Percentiles rank a stretch among this genome's conserved stretches.
phyloP scores from a whole-genome alignment of 192 early-diverging fungal species.

The Phlyctochytrium planicorne region DNA sequence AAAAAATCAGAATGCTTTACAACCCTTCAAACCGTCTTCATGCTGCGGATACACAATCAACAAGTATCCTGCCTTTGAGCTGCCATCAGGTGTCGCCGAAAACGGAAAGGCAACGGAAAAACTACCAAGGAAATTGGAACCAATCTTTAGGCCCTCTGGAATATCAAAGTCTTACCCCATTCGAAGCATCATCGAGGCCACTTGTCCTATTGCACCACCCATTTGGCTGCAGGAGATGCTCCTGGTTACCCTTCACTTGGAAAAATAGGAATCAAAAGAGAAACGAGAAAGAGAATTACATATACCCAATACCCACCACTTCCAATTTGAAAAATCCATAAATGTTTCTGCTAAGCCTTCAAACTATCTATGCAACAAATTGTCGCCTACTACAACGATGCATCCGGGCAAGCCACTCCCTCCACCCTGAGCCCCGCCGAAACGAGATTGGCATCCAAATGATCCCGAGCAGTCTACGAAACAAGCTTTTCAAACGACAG shows the following conservation, averaged over 20 bases:
- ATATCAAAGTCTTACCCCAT: slow-evolving; percentile 46
- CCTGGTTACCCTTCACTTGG: too few species aligned
- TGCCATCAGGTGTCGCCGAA: slow-evolving; percentile 22
- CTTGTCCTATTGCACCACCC: slow-evolving; percentile 45
- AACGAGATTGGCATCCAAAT: slow-evolving; percentile 72
- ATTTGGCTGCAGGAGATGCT: slow-evolving; percentile 44
- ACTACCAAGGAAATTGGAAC: slow-evolving; percentile 21
- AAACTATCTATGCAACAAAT: too few species aligned
- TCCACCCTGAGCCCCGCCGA: too few species aligned
- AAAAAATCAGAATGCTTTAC: neutral
- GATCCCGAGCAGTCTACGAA: slow-evolving; percentile 49
- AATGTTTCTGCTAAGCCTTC: too few species aligned
- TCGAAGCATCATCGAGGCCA: slow-evolving; percentile 45
- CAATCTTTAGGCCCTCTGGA: slow-evolving; percentile 48
- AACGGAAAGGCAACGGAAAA: slow-evolving; percentile 9
- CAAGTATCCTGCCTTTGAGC: slow-evolving; percentile 48
- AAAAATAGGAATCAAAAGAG: too few species aligned
- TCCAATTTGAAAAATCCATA: too few species aligned
- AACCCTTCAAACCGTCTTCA: slow-evolving; percentile 52
- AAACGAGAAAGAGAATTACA: too few species aligned
- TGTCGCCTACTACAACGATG: too few species aligned
- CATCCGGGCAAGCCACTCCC: too few species aligned
- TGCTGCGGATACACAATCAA: slow-evolving; percentile 54
- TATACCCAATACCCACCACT: too few species aligned
- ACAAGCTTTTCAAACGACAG: slow-evolving; percentile 40